Percentiles rank a stretch among this genome's conserved stretches.
Conservation (phyloP, 2,329 filamentous ascomycete species). For the Diplodia mutila region DNA sequence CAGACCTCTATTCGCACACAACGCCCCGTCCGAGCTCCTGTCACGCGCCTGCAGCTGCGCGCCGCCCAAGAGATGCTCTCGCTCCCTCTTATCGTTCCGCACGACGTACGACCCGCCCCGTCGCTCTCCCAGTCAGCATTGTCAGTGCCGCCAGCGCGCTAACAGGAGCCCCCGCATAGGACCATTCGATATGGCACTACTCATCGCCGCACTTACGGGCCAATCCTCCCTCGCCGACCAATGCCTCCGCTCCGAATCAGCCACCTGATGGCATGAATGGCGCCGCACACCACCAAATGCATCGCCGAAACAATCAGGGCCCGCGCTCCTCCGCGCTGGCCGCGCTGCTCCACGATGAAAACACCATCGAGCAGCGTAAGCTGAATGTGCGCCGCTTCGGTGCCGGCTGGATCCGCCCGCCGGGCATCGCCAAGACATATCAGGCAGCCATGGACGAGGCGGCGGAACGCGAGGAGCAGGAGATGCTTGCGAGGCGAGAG, state of each 20-base stretch:
- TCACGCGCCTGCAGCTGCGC: conserved; percentile 5
- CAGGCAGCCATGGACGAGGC: conserved; percentile 89
- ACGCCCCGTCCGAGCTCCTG: not conserved
- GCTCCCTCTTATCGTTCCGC: conserved; percentile 36
- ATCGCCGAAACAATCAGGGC: conserved; percentile 37
- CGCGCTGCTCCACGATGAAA: conserved; percentile 75
- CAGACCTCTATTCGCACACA: not conserved
- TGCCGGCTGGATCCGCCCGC: conserved; percentile 85
- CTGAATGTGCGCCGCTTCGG: conserved; percentile 85
- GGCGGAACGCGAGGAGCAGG: conserved; percentile 83
- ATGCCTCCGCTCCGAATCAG: conserved; percentile 32
- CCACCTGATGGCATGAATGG: conserved; percentile 30
- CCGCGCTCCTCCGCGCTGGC: conserved; percentile 66
- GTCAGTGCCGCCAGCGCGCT: conserved; percentile 18
- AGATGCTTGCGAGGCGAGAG: conserved; percentile 72
- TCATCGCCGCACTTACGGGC: conserved; percentile 16
- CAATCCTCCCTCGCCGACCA: conserved; percentile 32
- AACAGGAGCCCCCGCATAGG: conserved; percentile 1
- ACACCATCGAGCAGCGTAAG: conserved; percentile 74
- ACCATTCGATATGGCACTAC: conserved; percentile 24
- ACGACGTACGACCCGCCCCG: conserved; percentile 30
- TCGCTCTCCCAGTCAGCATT: not conserved
- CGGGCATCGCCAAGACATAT: conserved; percentile 84
- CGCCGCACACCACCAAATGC: conserved; percentile 30
- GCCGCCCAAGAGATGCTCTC: conserved; percentile 31